Evolutionary conservation across 805 yeast genomes (phyloP), one percentile per base, ranked within the genome.

Genomic region (Isabelozyma rhagii): DNA sequence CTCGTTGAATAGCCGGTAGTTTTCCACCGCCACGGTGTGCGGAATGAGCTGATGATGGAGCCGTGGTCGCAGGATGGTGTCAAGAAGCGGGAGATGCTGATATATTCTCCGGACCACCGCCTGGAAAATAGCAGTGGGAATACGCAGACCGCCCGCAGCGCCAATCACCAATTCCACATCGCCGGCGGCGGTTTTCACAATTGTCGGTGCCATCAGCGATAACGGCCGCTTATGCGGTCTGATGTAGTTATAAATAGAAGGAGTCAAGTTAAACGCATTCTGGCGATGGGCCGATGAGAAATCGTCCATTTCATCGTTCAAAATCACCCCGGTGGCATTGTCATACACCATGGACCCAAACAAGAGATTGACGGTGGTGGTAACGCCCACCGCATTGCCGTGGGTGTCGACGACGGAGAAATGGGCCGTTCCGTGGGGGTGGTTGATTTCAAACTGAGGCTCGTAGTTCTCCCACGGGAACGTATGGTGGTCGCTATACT

Each of bases 271-370:
- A 67, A 91, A 93, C 13, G 90, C 85, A 66, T 93, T 93, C 14
- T 79, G 73, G 7, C 77, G 70, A 13, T 79, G 74, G 1, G 94
- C 91, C 31, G 81, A 74, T 8, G 96, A 86, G 61, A 93, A 93
- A 63, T 93, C 98, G 66, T 93, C 97, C 97, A 93, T 92, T 66
- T 93, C 90, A 57, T 89, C 83, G 69, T 93, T 93, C 60, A 93
- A 69, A 8, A 93, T 77, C 8, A 93, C 72, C 2, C 97, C 98
- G 0, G 98, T 92, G 1, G 51, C 64, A 1, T 85, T 84, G 63
- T 93, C 97, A 62, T 85, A 87, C 5, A 93, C 85, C 57, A 83
- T 62, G 10, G 94, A 84, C 0, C 99, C 99, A 68, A 91, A 93
- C 39, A 81, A 63, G 47, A 91, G 69, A 63, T 93, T 93, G 8